Percentiles rank a stretch among this genome's conserved stretches.
Evolutionary conservation across 2,329 filamentous ascomycete genomes (phyloP).

Genomic region (Fusarium ambrosium): DNA sequence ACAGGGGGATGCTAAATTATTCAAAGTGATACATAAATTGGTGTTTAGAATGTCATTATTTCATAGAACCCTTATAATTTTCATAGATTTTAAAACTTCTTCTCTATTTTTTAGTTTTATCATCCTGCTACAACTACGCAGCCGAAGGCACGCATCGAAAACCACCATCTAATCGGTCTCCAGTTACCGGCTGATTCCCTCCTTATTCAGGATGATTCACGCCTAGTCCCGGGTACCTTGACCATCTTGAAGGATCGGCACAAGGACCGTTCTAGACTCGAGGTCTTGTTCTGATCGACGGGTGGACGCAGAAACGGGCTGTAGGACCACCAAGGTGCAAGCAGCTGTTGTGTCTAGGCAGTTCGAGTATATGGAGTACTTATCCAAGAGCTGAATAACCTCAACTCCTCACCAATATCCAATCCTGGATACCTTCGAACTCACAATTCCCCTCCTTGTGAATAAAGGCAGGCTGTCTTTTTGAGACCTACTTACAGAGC

Average conservation of each 20-base stretch:
- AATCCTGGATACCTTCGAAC: background rate
- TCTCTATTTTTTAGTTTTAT: background rate
- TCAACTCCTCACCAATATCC: no score
- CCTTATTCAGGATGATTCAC: background rate
- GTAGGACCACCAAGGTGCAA: background rate
- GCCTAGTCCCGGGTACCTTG: background rate
- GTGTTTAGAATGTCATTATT: background rate
- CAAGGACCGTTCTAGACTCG: slow-evolving; percentile 7
- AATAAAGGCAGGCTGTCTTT: background rate
- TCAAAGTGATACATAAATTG: background rate
- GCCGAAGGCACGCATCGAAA: background rate
- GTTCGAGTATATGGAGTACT: background rate
- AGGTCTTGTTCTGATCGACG: background rate
- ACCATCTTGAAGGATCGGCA: background rate
- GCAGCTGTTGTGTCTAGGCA: background rate
- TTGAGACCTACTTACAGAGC: background rate
- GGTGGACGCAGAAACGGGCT: background rate
- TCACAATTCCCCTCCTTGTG: background rate
- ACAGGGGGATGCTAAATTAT: background rate
- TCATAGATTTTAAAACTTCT: background rate
- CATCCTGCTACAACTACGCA: background rate
- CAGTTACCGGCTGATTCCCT: background rate
- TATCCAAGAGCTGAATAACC: no score
- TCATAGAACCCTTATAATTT: background rate
- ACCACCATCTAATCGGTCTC: background rate